These are phyloP conservation scores for Antitrichia curtipendula DNA, from an alignment of 225 moss, liverwort and hornwort species.

Conservation along the genomic window DNA sequence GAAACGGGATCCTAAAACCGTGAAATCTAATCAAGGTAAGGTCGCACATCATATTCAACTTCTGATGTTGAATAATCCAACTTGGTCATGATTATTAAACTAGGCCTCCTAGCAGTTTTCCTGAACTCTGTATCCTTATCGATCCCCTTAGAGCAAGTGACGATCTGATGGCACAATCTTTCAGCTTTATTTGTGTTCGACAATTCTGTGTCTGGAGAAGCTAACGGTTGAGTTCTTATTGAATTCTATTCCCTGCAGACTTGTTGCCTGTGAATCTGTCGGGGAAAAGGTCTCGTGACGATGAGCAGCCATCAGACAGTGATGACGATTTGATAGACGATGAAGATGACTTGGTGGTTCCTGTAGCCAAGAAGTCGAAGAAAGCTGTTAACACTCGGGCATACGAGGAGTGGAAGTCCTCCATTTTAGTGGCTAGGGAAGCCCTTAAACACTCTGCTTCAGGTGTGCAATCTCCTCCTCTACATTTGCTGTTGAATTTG, in stretches of 20 bases:
- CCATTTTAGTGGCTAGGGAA: conserved; percentile 46
- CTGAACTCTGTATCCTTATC: neutral
- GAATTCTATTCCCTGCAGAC: conserved; percentile 9
- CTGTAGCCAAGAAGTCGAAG: conserved; percentile 60
- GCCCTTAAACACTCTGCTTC: conserved; percentile 19
- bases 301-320: conserved; percentile 34
- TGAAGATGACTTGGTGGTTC: conserved; percentile 56
- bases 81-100: neutral
- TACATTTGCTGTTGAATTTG: neutral
- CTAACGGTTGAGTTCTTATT: neutral
- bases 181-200: neutral
- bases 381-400: conserved; percentile 27
- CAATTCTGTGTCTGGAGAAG: neutral
- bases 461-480: neutral
- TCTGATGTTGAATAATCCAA: neutral
- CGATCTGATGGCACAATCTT: neutral
- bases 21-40: conserved; percentile 48
- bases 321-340: conserved; percentile 45
- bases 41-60: neutral
- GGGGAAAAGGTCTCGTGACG: conserved; percentile 38
- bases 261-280: conserved; percentile 35
- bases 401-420: conserved; percentile 77
- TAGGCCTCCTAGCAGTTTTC: neutral
- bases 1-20: conserved; percentile 36
- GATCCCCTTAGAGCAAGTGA: neutral